A percentile compares a stretch with the other conserved stretches of the same genome.
These are phyloP conservation scores for Aspergillus clavatus DNA, from an alignment of 2,329 filamentous ascomycete species.

Conservation along the genomic window DNA sequence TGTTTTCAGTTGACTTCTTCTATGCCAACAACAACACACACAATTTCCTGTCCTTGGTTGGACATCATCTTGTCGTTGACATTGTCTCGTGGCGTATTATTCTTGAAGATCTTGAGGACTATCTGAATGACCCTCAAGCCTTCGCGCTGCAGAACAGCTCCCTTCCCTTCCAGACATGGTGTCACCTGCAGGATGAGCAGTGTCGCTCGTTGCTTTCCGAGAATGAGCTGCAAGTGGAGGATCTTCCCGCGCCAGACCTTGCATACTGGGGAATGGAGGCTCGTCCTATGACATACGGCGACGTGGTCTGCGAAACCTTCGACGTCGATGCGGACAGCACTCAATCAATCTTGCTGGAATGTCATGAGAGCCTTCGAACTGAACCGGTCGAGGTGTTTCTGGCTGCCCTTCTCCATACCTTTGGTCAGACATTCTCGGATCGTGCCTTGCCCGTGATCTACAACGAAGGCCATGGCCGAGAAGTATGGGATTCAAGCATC, in stretches of 20 bases:
- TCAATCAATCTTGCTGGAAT: slow-evolving; percentile 26
- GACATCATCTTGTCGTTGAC: slow-evolving; percentile 37
- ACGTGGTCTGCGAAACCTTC: slow-evolving; percentile 33
- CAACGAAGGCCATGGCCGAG: slow-evolving; percentile 48
- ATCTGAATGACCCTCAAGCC: slow-evolving; percentile 28
- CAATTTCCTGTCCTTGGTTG: slow-evolving; percentile 31
- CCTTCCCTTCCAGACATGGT: slow-evolving; percentile 38
- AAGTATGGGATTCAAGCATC: slow-evolving; percentile 42
- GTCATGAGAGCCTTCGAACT: slow-evolving; percentile 30
- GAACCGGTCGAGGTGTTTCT: slow-evolving; percentile 37
- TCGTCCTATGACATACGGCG: slow-evolving; percentile 30
- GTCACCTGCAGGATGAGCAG: slow-evolving; percentile 27
- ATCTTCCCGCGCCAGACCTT: slow-evolving; percentile 28
- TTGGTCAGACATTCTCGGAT: slow-evolving; percentile 41
- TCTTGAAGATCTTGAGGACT: slow-evolving; percentile 36
- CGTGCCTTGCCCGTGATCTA: slow-evolving; percentile 40
- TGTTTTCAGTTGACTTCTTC: slow-evolving; percentile 43
- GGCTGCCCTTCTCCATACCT: slow-evolving; percentile 40
- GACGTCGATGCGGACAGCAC: slow-evolving; percentile 28
- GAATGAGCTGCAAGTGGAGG: slow-evolving; percentile 10
- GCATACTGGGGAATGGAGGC: slow-evolving; percentile 33
- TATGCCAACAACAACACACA: slow-evolving; percentile 28
- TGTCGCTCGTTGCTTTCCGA: slow-evolving; percentile 13
- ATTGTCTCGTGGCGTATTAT: slow-evolving; percentile 41
- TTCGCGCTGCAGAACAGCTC: slow-evolving; percentile 18